phyloP scores from a whole-genome alignment of 257 asterid species.

The Echium plantagineum region DNA sequence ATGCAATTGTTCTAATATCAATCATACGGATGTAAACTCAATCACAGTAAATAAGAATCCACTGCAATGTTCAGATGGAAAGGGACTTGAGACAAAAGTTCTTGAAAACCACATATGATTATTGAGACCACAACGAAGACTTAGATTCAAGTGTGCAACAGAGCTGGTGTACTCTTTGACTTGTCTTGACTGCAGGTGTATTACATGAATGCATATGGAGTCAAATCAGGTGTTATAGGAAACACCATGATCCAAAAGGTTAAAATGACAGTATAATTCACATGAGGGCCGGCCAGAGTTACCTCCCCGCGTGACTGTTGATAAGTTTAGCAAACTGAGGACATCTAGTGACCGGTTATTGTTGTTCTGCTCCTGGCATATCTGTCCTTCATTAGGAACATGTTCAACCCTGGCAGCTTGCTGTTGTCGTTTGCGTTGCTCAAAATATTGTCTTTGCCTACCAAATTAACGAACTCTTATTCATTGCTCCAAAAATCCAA shows the following conservation, averaged over 20 bases:
- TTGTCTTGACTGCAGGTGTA: neutral
- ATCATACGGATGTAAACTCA: neutral
- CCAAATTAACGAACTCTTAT: slow-evolving; percentile 11
- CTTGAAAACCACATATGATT: neutral
- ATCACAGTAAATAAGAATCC: neutral
- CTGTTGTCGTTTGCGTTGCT: slow-evolving; percentile 70
- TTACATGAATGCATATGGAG: neutral
- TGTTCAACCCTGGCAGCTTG: slow-evolving; percentile 25
- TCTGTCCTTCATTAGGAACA: slow-evolving; percentile 31
- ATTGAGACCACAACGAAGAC: neutral
- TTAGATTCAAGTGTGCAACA: neutral
- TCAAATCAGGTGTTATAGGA: neutral
- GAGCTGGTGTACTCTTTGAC: neutral
- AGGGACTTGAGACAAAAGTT: neutral
- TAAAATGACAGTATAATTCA: slow-evolving; percentile 18
- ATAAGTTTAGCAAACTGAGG: slow-evolving; percentile 60
- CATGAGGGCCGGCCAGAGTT: slow-evolving; percentile 33
- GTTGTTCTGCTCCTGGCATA: slow-evolving; percentile 24
- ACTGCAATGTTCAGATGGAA: neutral
- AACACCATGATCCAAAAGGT: slow-evolving; percentile 6
- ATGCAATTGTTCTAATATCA: neutral
- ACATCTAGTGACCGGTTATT: slow-evolving; percentile 65
- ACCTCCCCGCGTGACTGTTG: slow-evolving; percentile 31
- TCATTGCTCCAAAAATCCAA: slow-evolving; percentile 1
- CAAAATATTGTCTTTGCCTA: slow-evolving; percentile 87